Base-by-base conservation (phyloP, 768 basidiomycete species). In the Calocybe indica region DNA sequence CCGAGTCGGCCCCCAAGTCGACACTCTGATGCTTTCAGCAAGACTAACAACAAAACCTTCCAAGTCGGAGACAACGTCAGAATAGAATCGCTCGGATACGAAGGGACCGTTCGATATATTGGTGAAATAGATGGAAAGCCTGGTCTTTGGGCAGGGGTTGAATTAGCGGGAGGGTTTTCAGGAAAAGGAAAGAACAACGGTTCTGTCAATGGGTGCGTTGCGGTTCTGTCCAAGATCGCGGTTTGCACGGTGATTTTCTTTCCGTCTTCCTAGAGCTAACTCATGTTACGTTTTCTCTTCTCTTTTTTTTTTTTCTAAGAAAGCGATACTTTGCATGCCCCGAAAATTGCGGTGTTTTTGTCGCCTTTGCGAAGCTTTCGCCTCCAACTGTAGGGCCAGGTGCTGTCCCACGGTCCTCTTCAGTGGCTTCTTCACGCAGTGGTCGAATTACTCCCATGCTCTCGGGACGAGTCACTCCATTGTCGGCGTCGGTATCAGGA, bases 141-240 rank as follows among this genome's bases (percentile, higher is more conserved):
- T 2, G 95, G 94, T 3, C 68, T 83, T 5, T 99, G 91, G 89
- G 95, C 90, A 11, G 95, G 95, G 10, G 90, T 99, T 14, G 91
- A 97, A 65, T 73, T 99, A 14, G 71, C 79, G 55, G 85, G 84
- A 33, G 88, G 89, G 5, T 95, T 92, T 60, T 65, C 76, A 12
- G 93, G 95, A 13, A 89, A 88, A 63, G 95, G 95, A 1, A 99
- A 98, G 71, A 99, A 99, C 58, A 81, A 97, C 57, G 95, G 95
- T 32, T 79, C 81, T 39, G 93, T 95, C 5, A 76, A 72, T 52
- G 91, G 90, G 94, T 96, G 61, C 72, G 91, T 75, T 14, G 15
- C 45, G 45, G 40, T 52, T 40, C 22, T 36, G 44, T 14, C 4
- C 4, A 22, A 22, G 22, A 22, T 22, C 22, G 22, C 22, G 1